Percentiles rank a stretch among this genome's conserved stretches.
Conservation (phyloP, 768 basidiomycete species). For the Boletus pseudo-olivaceus region DNA sequence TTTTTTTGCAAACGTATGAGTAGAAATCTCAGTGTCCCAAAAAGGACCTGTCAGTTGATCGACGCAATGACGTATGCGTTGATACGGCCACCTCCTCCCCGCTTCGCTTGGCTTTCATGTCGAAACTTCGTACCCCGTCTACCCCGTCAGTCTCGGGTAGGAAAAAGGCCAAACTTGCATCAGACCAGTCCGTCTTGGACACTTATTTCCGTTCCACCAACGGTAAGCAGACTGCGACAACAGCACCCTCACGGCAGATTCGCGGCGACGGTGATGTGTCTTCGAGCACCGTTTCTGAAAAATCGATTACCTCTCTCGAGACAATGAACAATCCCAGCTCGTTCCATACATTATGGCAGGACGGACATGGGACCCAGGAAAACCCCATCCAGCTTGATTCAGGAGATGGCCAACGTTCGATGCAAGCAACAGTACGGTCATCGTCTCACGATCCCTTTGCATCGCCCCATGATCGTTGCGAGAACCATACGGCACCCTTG, state of each 20-base stretch:
- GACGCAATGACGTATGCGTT: slow-evolving; percentile 27
- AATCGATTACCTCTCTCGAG: slow-evolving; percentile 10
- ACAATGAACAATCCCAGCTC: neutral
- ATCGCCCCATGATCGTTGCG: slow-evolving; percentile 8
- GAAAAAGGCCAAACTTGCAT: slow-evolving; percentile 22
- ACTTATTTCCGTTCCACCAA: slow-evolving; percentile 27
- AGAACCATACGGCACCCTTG: slow-evolving; percentile 6
- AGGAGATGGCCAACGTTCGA: slow-evolving; percentile 15
- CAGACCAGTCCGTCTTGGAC: slow-evolving; percentile 21
- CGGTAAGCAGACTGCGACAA: slow-evolving; percentile 10
- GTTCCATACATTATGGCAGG: slow-evolving; percentile 13
- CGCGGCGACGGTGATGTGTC: slow-evolving; percentile 7
- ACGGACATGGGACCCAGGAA: slow-evolving; percentile 24
- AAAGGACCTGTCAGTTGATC: slow-evolving; percentile 20
- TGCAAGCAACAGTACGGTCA: slow-evolving; percentile 3
- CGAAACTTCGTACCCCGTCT: slow-evolving; percentile 13
- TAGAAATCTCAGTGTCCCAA: slow-evolving; percentile 7
- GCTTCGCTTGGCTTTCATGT: slow-evolving; percentile 15
- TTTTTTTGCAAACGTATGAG: neutral
- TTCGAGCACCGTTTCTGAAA: slow-evolving; percentile 16
- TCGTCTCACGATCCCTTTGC: slow-evolving; percentile 12
- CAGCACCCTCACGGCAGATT: slow-evolving; percentile 16
- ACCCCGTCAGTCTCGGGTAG: slow-evolving; percentile 7
- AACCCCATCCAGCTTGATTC: slow-evolving; percentile 25
- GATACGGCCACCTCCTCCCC: slow-evolving; percentile 7